phyloP scores from a whole-genome alignment of 176 grass and related monocot genomes.

The Eragrostis nindensis region DNA sequence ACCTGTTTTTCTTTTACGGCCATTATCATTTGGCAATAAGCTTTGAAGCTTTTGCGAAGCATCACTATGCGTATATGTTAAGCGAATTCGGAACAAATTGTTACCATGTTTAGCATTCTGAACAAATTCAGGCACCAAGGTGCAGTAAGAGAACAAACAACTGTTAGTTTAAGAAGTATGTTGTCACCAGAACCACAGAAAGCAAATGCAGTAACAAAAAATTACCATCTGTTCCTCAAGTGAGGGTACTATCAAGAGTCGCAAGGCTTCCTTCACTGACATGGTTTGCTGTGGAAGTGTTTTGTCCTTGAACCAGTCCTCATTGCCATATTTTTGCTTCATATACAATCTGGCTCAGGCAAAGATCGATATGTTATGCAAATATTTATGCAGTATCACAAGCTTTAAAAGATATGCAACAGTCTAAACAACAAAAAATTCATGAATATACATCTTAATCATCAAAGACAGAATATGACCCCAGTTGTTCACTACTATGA shows the following conservation, averaged over 20 bases:
- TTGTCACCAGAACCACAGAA: conserved; percentile 7
- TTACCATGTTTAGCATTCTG: conserved; percentile 72
- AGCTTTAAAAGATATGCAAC: not conserved
- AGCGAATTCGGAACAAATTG: conserved; percentile 74
- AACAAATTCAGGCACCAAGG: conserved; percentile 29
- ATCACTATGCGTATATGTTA: conserved; percentile 78
- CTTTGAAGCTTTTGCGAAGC: conserved; percentile 63
- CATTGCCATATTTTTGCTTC: conserved; percentile 72
- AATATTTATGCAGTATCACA: not conserved
- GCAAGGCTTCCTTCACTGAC: conserved; percentile 81
- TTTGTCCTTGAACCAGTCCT: conserved; percentile 71
- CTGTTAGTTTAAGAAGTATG: conserved; percentile 20
- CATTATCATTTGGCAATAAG: conserved; percentile 49
- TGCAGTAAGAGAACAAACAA: conserved; percentile 21
- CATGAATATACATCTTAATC: conserved; percentile 28
- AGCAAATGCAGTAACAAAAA: conserved; percentile 25
- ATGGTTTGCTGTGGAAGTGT: conserved; percentile 54
- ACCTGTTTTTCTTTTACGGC: conserved; percentile 70
- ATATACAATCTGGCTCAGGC: conserved; percentile 64
- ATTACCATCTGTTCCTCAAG: conserved; percentile 75
- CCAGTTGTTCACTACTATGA: not conserved
- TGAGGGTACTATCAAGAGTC: conserved; percentile 55
- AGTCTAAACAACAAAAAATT: conserved; percentile 10
- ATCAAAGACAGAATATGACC: conserved; percentile 1
- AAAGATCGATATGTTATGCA: conserved; percentile 28